A percentile compares a stretch with the other conserved stretches of the same genome.
Evolutionary conservation across 2,329 filamentous ascomycete genomes (phyloP).

Genomic region (Dissoconium aciculare): DNA sequence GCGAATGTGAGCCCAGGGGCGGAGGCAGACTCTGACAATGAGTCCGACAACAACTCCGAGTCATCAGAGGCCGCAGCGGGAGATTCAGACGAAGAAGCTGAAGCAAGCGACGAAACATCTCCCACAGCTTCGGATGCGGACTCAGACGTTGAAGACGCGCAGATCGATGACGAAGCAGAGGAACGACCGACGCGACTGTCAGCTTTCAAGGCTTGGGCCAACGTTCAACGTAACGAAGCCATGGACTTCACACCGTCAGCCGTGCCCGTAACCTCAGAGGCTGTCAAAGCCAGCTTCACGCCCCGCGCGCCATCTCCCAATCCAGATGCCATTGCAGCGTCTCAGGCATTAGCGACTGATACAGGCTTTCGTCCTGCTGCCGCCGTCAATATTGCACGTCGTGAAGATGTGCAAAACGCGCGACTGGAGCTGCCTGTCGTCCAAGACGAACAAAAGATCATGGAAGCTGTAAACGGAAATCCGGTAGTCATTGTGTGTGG

Average conservation of each 20-base stretch:
- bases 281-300: slow-evolving; percentile 44
- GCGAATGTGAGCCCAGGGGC: too few relatives aligned
- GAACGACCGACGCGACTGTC: slow-evolving; percentile 36
- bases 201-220: slow-evolving; percentile 90
- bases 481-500: slow-evolving; percentile 83
- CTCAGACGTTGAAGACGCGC: slow-evolving; percentile 19
- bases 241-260: slow-evolving; percentile 50
- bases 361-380: slow-evolving; percentile 53
- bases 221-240: slow-evolving; percentile 68
- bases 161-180: slow-evolving; percentile 21
- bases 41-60: slow-evolving; percentile 16
- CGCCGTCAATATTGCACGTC: slow-evolving; percentile 55
- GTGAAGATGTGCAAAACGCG: slow-evolving; percentile 59
- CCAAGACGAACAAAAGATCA: slow-evolving; percentile 88
- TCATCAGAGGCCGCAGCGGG: slow-evolving; percentile 7
- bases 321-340: slow-evolving; percentile 51
- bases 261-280: slow-evolving; percentile 21
- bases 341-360: slow-evolving; percentile 38
- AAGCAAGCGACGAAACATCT: not conserved
- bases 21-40: not conserved
- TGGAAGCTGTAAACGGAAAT: slow-evolving; percentile 93
- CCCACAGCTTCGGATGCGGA: slow-evolving; percentile 1
- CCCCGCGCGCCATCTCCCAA: slow-evolving; percentile 57
- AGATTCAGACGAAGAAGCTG: slow-evolving; percentile 1
- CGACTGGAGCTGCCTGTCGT: slow-evolving; percentile 76